These are phyloP conservation scores for Colletotrichum orbiculare DNA, from an alignment of 2,329 filamentous ascomycete species.

Conservation along the genomic window DNA sequence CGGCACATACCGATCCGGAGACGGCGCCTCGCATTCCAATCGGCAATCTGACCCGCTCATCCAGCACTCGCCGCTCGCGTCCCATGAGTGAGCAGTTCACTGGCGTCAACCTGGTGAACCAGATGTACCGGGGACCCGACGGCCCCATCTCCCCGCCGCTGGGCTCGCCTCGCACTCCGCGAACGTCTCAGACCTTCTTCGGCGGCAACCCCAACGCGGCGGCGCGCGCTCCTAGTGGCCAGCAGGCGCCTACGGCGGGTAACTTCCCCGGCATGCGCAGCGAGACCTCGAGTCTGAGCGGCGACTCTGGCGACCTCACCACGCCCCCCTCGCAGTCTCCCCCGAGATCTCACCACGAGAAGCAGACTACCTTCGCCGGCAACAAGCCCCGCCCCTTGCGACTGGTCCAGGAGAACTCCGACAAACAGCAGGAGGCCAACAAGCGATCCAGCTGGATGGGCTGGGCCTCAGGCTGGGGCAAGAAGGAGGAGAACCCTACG, in stretches of 20 bases:
- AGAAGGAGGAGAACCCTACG: conserved; percentile 59
- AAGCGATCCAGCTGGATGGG: conserved; percentile 75
- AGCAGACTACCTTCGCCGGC: conserved; percentile 68
- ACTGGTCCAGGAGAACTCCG: conserved; percentile 82
- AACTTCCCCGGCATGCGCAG: conserved; percentile 81
- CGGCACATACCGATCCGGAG: conserved; percentile 71
- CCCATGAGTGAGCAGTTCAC: conserved; percentile 74
- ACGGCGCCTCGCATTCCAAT: conserved; percentile 83
- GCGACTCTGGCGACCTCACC: conserved; percentile 70
- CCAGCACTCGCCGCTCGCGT: conserved; percentile 64
- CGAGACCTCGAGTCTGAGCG: conserved; percentile 73
- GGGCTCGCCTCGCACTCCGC: conserved; percentile 67
- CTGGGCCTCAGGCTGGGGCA: conserved; percentile 62
- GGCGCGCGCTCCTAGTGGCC: conserved; percentile 61
- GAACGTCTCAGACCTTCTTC: conserved; percentile 75
- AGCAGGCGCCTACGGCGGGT: conserved; percentile 60
- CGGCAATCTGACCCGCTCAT: conserved; percentile 63
- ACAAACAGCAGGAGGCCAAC: conserved; percentile 58
- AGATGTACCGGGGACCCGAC: conserved; percentile 86
- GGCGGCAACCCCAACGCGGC: conserved; percentile 64
- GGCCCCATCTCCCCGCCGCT: conserved; percentile 70
- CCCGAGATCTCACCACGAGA: conserved; percentile 61
- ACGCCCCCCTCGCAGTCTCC: conserved; percentile 65
- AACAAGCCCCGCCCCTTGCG: conserved; percentile 87
- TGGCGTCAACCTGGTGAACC: conserved; percentile 78